Evolutionary conservation across 1,284 basidiomycete species (phyloP), one percentile per base, ranked within the genome.

Genomic region (Microstroma glucosiphilum): DNA sequence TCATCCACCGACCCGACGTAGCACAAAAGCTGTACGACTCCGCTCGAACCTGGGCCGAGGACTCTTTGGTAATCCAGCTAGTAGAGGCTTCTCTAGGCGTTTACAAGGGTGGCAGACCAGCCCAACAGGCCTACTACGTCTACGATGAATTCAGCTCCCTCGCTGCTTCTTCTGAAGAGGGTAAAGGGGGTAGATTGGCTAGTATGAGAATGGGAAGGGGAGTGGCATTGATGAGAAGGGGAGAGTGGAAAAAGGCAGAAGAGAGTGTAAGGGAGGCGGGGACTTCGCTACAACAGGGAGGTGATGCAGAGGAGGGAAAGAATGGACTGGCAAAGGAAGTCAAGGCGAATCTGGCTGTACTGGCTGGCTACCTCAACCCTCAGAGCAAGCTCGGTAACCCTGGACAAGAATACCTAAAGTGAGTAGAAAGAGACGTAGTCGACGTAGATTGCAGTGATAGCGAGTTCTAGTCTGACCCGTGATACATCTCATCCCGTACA

Each of bases 71-170:
- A 15, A 76, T 79, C 43, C 65, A 73, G 60, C 68, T 77, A 30
- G 73, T 79, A 62, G 77, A 79, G 61, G 77, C 77, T 1, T 76
- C 72, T 73, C 66, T 79, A 19, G 77, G 75, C 4, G 64, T 79
- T 1, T 65, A 66, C 42, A 65, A 67, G 26, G 77, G 77, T 17
- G 77, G 77, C 0, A 60, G 76, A 0, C 40, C 68, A n/a, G 70
- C 76, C 1, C 77, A 79, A 42, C 77, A 79, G 56, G 76, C 77
- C 0, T 79, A 72, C 63, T 79, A 79, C 57, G 76, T 79, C 2
- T 79, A 74, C 61, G 77, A 79, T 54, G 77, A 79, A 63, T 58
- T 79, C 23, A 23, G 23, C 30, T 21, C 19, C 2, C 25, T 23
- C 6, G 13, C 17, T 15, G 25, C n/a, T 23, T 15, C 17, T 21